Evolutionary conservation across 495 filamentous ascomycete genomes (phyloP).

Genomic region (Penicillium paradoxum): DNA sequence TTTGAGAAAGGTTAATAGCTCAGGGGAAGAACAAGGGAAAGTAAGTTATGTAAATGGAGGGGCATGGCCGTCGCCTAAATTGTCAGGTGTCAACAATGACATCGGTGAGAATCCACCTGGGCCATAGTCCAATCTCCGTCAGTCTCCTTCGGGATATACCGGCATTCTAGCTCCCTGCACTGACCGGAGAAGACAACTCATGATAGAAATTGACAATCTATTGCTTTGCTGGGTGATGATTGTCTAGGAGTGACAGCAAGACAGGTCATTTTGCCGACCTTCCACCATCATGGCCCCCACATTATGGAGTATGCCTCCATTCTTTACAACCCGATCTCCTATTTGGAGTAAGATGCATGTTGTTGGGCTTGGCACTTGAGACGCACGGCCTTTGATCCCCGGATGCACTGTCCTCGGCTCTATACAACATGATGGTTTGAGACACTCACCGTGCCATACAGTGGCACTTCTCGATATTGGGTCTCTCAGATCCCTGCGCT

Average conservation of each 20-base stretch:
- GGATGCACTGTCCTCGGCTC: too few species aligned
- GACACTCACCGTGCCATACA: too few species aligned
- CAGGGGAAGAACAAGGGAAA: conserved; percentile 9
- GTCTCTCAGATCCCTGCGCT: too few species aligned
- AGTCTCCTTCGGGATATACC: background rate
- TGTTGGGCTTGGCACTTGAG: too few species aligned
- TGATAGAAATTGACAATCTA: background rate
- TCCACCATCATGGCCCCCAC: background rate
- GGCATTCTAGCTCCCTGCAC: background rate
- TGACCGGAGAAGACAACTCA: background rate
- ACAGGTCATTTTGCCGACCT: background rate
- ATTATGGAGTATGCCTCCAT: too few species aligned
- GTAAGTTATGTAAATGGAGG: conserved; percentile 9
- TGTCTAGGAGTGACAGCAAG: background rate
- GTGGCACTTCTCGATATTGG: too few species aligned
- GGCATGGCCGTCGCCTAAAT: conserved; percentile 2
- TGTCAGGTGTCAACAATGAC: conserved; percentile 4
- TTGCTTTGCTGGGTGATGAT: background rate
- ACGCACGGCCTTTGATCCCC: too few species aligned
- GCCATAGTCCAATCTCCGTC: background rate
- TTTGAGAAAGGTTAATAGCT: conserved; percentile 6
- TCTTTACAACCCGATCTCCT: too few species aligned
- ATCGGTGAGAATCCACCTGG: background rate
- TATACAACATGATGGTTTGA: too few species aligned
- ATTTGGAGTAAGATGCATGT: too few species aligned